These are phyloP conservation scores for Chalciporus sphaerocephalus DNA, from an alignment of 768 basidiomycete genomes.

Conservation along the genomic window DNA sequence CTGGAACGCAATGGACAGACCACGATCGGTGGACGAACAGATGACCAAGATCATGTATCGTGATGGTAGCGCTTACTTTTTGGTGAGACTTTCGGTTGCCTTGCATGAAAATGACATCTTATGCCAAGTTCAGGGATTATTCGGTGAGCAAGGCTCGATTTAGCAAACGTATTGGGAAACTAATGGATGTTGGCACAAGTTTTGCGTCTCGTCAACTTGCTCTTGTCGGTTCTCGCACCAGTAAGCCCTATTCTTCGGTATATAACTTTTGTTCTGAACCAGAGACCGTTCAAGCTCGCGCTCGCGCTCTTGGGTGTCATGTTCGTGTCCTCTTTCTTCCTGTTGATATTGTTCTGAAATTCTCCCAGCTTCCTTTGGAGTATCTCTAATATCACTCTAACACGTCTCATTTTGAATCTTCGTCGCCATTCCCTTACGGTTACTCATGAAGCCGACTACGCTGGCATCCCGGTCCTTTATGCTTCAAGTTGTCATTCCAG, in stretches of 20 bases:
- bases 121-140: constrained; percentile 16
- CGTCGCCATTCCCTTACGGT: constrained; percentile 18
- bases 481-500: neutral
- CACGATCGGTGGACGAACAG: constrained; percentile 9
- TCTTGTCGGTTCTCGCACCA: constrained; percentile 19
- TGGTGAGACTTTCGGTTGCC: constrained; percentile 14
- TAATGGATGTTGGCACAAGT: constrained; percentile 5
- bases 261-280: neutral
- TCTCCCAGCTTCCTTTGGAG: constrained; percentile 35
- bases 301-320: constrained; percentile 20
- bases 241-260: constrained; percentile 11
- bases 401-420: constrained; percentile 33
- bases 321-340: constrained; percentile 8
- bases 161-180: neutral
- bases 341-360: neutral
- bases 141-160: constrained; percentile 15
- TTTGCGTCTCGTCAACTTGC: constrained; percentile 20
- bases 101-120: neutral
- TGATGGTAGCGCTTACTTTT: constrained; percentile 26
- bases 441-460: neutral
- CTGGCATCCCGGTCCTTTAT: neutral
- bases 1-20: constrained; percentile 30
- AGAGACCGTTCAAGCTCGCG: constrained; percentile 10
- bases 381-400: constrained; percentile 28
- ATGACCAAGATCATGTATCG: constrained; percentile 28